Evolutionary conservation across 2,329 filamentous ascomycete species (phyloP).

Genomic region (Fusarium liriodendri): DNA sequence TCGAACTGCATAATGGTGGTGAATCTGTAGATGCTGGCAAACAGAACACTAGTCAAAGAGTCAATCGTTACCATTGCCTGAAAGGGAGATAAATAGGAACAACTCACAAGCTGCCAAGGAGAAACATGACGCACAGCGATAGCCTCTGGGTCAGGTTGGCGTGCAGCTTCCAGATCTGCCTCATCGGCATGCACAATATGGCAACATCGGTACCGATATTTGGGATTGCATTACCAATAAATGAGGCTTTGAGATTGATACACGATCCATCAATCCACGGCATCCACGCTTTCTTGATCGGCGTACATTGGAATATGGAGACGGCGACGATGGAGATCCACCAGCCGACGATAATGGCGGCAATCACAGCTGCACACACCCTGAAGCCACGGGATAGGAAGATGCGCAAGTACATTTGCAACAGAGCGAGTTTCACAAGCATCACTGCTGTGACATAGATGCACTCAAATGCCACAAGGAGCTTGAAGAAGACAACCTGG

Average conservation of each 20-base stretch:
- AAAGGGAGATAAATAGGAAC: fast-evolving
- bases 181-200: constrained; percentile 19
- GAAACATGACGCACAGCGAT: constrained; percentile 24
- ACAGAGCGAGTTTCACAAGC: constrained; percentile 26
- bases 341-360: constrained; percentile 10
- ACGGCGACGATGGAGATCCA: constrained; percentile 31
- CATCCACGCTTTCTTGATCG: constrained; percentile 21
- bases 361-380: constrained; percentile 11
- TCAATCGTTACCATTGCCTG: fast-evolving
- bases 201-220: constrained; percentile 27
- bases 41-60: constrained; percentile 1
- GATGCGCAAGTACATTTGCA: constrained; percentile 29
- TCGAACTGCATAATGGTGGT: constrained; percentile 34
- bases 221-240: constrained; percentile 27
- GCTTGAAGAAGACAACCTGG: constrained; percentile 14
- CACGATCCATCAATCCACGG: constrained; percentile 17
- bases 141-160: constrained; percentile 25
- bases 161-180: constrained; percentile 24
- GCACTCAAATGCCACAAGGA: constrained; percentile 29
- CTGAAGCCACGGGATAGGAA: constrained; percentile 22
- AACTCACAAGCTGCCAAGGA: constrained; percentile 32
- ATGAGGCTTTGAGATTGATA: constrained; percentile 29
- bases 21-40: constrained; percentile 32
- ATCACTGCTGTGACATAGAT: constrained; percentile 28
- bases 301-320: constrained; percentile 29